Evolutionary conservation across 106 monocot genomes (phyloP).

Genomic region (Apostasia shenzhenica): DNA sequence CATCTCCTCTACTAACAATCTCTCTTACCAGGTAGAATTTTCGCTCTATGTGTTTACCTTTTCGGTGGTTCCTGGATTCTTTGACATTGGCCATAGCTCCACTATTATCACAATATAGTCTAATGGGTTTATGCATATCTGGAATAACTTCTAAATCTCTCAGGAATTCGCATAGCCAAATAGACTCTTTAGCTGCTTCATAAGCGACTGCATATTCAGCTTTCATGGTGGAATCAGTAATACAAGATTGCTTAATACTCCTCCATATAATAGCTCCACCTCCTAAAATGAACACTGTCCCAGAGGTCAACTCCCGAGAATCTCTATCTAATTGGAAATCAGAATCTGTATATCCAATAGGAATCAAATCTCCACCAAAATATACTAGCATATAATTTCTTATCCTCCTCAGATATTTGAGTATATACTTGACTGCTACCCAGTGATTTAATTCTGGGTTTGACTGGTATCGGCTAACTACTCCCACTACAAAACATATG

Average conservation of each 20-base stretch:
- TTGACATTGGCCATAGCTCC: too few relatives aligned
- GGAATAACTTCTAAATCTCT: too few relatives aligned
- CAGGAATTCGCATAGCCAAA: too few relatives aligned
- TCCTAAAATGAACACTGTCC: not conserved
- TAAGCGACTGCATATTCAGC: not conserved
- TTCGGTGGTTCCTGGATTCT: too few relatives aligned
- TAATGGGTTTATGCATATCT: too few relatives aligned
- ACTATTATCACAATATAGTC: too few relatives aligned
- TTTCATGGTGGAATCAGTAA: not conserved
- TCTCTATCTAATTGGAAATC: constrained; percentile 1
- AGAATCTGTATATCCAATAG: not conserved
- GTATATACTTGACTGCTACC: not conserved
- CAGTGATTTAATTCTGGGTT: not conserved
- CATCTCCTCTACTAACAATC: too few relatives aligned
- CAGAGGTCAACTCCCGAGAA: not conserved
- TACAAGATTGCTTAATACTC: constrained; percentile 1
- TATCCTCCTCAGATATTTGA: constrained; percentile 1
- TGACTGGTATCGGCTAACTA: constrained; percentile 1
- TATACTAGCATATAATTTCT: not conserved
- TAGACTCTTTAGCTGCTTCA: too few relatives aligned
- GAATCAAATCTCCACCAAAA: not conserved
- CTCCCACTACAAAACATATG: not conserved
- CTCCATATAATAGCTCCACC: not conserved
- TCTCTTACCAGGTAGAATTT: too few relatives aligned
- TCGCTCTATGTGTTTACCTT: too few relatives aligned